A percentile compares a stretch with the other conserved stretches of the same genome.
phyloP scores from a whole-genome alignment of 768 basidiomycete species.

The Kwoniella sp. region DNA sequence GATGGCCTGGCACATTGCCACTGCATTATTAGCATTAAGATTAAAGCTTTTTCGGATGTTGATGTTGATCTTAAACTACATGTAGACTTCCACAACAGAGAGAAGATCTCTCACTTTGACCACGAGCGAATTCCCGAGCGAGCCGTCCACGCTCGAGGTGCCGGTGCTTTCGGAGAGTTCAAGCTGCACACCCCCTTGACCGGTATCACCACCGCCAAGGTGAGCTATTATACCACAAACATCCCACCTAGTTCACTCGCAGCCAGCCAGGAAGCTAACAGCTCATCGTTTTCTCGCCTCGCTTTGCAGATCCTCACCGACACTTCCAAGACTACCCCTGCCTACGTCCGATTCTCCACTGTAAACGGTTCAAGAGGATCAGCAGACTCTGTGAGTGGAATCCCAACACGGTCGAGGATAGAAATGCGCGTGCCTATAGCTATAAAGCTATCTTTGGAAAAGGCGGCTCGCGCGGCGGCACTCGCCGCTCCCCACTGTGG shows the following conservation, averaged over 20 bases:
- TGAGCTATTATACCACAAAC: conserved; percentile 24
- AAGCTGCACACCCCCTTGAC: conserved; percentile 70
- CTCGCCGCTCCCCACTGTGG: neutral
- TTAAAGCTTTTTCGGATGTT: no score
- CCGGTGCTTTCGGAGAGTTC: conserved; percentile 76
- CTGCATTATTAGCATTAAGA: no score
- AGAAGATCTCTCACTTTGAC: conserved; percentile 78
- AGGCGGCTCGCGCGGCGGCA: neutral
- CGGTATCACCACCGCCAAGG: conserved; percentile 68
- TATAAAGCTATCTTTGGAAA: no score
- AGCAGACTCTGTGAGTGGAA: conserved; percentile 63
- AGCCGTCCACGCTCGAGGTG: conserved; percentile 58
- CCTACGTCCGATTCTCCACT: conserved; percentile 82
- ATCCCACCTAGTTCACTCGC: no score
- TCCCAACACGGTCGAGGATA: no score
- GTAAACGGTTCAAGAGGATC: conserved; percentile 78
- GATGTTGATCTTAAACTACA: no score
- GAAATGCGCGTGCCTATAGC: no score
- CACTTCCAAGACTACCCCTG: conserved; percentile 69
- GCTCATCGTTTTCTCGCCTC: neutral
- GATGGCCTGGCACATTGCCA: no score
- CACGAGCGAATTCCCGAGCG: conserved; percentile 90
- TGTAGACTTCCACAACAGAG: conserved; percentile 64
- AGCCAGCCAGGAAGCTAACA: no score
- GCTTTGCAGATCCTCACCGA: conserved; percentile 63